Percentiles rank a stretch among this genome's conserved stretches.
These are phyloP conservation scores for Hippophae gyantsensis DNA, from an alignment of 306 rosid species.

Conservation along the genomic window DNA sequence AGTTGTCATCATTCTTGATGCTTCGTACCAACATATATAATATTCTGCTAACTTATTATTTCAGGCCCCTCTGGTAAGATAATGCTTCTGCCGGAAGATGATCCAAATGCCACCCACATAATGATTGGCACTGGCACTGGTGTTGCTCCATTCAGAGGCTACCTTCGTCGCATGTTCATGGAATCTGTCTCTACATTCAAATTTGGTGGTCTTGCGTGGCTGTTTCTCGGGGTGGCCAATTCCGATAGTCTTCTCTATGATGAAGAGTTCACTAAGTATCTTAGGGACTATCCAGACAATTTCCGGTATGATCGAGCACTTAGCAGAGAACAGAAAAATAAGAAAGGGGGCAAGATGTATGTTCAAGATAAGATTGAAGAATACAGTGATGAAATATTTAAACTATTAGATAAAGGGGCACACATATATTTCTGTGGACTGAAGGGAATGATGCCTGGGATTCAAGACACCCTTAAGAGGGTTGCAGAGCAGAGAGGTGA, in stretches of 20 bases:
- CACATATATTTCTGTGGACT: constrained; percentile 97
- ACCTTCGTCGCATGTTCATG: constrained; percentile 98
- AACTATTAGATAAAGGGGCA: constrained; percentile 74
- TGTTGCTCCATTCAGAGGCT: constrained; percentile 88
- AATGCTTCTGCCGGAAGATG: constrained; percentile 93
- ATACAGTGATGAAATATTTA: constrained; percentile 77
- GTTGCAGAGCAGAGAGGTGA: constrained; percentile 88
- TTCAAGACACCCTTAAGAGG: constrained; percentile 82
- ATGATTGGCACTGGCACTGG: constrained; percentile 98
- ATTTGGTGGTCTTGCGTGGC: constrained; percentile 93
- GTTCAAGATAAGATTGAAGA: constrained; percentile 99
- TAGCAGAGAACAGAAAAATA: constrained; percentile 85
- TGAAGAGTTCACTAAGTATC: constrained; percentile 81
- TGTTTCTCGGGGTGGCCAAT: constrained; percentile 94
- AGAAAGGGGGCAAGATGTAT: constrained; percentile 88
- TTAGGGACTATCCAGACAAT: constrained; percentile 65
- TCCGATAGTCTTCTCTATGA: constrained; percentile 75
- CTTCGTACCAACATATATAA: not conserved
- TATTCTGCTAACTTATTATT: constrained; percentile 2
- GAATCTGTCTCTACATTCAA: constrained; percentile 67
- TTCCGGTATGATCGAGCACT: constrained; percentile 73
- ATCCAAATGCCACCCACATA: constrained; percentile 91
- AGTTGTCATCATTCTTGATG: no score
- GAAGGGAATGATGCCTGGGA: constrained; percentile 99
- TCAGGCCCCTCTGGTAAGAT: constrained; percentile 95